phyloP scores from a whole-genome alignment of 23 red algal genomes.

The Gracilaria vermiculophylla region DNA sequence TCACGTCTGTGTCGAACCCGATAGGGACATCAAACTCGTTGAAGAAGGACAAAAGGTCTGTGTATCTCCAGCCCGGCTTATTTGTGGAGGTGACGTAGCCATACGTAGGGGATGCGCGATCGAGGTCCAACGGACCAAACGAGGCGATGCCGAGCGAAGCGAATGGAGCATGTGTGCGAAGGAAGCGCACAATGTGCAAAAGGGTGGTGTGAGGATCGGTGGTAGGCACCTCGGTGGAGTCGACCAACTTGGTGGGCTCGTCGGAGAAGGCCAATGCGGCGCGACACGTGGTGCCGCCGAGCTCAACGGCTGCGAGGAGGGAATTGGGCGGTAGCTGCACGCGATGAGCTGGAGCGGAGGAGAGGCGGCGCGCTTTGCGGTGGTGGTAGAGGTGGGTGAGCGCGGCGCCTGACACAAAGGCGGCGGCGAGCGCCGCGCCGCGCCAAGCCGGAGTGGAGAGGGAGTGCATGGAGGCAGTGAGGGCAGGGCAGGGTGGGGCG shows the following conservation, averaged over 20 bases:
- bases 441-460: background rate
- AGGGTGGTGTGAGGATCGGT: conserved; percentile 75
- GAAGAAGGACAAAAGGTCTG: conserved; percentile 65
- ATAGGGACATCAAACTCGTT: conserved; percentile 54
- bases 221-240: conserved; percentile 77
- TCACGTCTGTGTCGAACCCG: conserved; percentile 95
- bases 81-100: conserved; percentile 70
- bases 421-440: conserved; percentile 24
- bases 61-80: conserved; percentile 64
- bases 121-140: conserved; percentile 89
- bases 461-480: background rate
- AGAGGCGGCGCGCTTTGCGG: background rate
- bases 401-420: conserved; percentile 32
- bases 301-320: conserved; percentile 85
- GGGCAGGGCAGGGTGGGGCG: background rate
- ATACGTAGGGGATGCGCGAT: conserved; percentile 37
- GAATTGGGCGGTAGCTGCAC: background rate
- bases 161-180: conserved; percentile 65
- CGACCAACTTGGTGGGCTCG: conserved; percentile 67
- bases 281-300: conserved; percentile 88
- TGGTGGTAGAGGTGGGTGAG: conserved; percentile 26
- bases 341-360: no score
- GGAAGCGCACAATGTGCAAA: conserved; percentile 48
- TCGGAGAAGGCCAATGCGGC: conserved; percentile 66
- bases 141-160: conserved; percentile 85